These are phyloP conservation scores for Chamaecrista fasciculata DNA, from an alignment of 306 rosid species.

Conservation along the genomic window DNA sequence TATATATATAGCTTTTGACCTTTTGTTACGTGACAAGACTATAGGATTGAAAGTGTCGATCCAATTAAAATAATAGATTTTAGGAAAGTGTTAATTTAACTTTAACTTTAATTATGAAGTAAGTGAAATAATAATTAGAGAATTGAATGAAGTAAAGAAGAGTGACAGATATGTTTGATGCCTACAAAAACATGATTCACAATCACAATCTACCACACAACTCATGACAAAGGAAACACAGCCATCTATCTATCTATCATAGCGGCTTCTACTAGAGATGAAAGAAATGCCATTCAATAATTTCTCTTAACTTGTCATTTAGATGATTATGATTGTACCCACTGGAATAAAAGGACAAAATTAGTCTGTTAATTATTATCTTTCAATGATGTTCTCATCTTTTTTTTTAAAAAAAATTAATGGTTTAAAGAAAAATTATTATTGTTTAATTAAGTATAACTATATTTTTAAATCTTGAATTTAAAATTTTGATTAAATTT, in stretches of 20 bases:
- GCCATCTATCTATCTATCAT: too few relatives aligned
- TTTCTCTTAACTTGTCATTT: not conserved
- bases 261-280: not conserved
- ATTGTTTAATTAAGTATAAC: too few relatives aligned
- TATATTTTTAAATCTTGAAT: too few relatives aligned
- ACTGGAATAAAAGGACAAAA: not conserved
- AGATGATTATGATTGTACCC: not conserved
- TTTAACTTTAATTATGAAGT: too few relatives aligned
- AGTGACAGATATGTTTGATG: not conserved
- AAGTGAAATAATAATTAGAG: constrained; percentile 4
- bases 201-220: too few relatives aligned
- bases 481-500: too few relatives aligned
- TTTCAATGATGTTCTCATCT: not conserved
- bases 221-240: too few relatives aligned
- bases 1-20: too few relatives aligned
- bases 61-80: too few relatives aligned
- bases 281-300: constrained; percentile 9
- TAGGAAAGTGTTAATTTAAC: too few relatives aligned
- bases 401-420: too few relatives aligned
- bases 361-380: constrained; percentile 11
- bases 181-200: not conserved
- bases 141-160: not conserved
- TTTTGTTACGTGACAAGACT: constrained; percentile 27
- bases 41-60: not conserved
- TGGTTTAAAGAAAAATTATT: too few relatives aligned